Conservation (phyloP, 1,284 basidiomycete genomes). For the Flammula alnicola region DNA sequence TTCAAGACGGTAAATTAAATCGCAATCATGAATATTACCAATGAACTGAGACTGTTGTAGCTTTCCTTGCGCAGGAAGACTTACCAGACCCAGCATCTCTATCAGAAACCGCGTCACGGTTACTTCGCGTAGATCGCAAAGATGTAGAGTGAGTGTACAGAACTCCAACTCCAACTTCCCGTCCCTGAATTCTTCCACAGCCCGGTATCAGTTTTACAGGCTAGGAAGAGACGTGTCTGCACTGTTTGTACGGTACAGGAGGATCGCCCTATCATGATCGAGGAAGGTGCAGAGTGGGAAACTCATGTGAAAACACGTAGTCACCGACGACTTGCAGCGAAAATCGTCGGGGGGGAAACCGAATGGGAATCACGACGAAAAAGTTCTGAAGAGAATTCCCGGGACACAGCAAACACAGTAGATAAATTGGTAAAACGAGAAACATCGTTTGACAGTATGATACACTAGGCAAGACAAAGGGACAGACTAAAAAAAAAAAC, state of each 20-base stretch:
- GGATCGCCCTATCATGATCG: conserved; percentile 75
- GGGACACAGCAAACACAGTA: background rate
- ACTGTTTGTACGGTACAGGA: conserved; percentile 69
- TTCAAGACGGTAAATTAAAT: conserved; percentile 51
- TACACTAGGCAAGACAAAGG: too few relatives aligned
- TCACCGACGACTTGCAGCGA: conserved; percentile 52
- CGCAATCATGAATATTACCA: background rate
- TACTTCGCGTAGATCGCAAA: conserved; percentile 54
- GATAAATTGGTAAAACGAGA: too few relatives aligned
- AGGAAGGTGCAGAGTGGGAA: conserved; percentile 69
- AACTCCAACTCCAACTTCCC: too few relatives aligned
- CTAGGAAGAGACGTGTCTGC: conserved; percentile 68
- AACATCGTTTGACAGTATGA: too few relatives aligned
- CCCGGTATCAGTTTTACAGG: conserved; percentile 59
- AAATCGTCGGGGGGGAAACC: conserved; percentile 14
- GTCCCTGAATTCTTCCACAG: conserved; percentile 41
- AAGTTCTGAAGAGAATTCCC: too few relatives aligned
- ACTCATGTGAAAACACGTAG: conserved; percentile 62
- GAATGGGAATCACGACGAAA: conserved; percentile 70
- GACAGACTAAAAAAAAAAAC: background rate
- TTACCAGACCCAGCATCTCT: conserved; percentile 65
- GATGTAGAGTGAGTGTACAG: conserved; percentile 50
- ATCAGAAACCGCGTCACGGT: conserved; percentile 56
- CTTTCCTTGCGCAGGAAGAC: conserved; percentile 55
- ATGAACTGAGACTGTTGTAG: conserved; percentile 39